These are phyloP conservation scores for Cystofilobasidium ferigula DNA, from an alignment of 768 basidiomycete species.

Conservation along the genomic window DNA sequence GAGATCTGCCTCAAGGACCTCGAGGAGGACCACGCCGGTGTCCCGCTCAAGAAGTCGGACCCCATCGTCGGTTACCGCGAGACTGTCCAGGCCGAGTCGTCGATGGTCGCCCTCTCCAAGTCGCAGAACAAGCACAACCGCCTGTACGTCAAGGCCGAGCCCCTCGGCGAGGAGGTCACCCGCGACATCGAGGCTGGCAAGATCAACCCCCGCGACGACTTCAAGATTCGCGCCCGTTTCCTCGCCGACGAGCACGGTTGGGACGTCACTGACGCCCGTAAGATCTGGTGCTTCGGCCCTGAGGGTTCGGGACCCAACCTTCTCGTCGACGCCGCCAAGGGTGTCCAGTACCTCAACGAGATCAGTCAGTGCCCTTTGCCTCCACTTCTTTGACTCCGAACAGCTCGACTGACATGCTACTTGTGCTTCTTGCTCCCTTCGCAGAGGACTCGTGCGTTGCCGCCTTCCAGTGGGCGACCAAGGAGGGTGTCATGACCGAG, in stretches of 20 bases:
- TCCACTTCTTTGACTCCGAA: not conserved
- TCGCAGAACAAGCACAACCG: constrained; percentile 99
- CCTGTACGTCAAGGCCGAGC: constrained; percentile 84
- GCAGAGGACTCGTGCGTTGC: constrained; percentile 94
- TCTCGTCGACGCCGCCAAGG: constrained; percentile 96
- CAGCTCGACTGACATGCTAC: too few relatives aligned
- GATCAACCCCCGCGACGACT: constrained; percentile 86
- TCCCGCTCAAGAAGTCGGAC: constrained; percentile 95
- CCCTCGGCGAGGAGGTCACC: constrained; percentile 86
- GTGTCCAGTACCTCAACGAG: constrained; percentile 37
- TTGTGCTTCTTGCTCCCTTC: not conserved
- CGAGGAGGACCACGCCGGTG: constrained; percentile 98
- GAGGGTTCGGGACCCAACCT: constrained; percentile 95
- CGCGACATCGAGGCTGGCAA: constrained; percentile 81
- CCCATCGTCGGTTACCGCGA: constrained; percentile 91
- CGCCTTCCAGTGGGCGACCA: constrained; percentile 98
- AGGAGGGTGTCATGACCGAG: constrained; percentile 91
- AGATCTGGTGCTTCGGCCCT: constrained; percentile 99
- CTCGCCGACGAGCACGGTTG: constrained; percentile 94
- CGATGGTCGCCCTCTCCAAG: constrained; percentile 92
- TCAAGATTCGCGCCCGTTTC: constrained; percentile 86
- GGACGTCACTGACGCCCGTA: constrained; percentile 98
- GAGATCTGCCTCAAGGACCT: constrained; percentile 99
- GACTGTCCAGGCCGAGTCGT: constrained; percentile 91
- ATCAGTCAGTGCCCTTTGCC: constrained; percentile 41